These are phyloP conservation scores for Microcos paniculata DNA, from an alignment of 345 rosid species.

Conservation along the genomic window DNA sequence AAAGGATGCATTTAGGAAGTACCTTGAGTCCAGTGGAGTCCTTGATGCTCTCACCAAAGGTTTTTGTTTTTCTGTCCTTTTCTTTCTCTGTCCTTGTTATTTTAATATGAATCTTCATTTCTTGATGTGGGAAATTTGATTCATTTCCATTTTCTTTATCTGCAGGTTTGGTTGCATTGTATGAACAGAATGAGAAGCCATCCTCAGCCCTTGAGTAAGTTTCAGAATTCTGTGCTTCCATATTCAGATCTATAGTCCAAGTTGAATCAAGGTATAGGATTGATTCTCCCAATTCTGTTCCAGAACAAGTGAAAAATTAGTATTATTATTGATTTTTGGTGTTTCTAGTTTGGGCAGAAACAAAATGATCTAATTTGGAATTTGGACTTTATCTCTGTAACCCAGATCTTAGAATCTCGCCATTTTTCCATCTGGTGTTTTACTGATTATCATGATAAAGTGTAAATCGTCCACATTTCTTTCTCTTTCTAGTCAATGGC, in stretches of 20 bases:
- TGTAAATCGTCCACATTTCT: not conserved
- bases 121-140: conserved; percentile 3
- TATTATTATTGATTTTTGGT: not conserved
- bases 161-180: conserved; percentile 78
- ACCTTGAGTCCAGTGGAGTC: conserved; percentile 79
- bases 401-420: not conserved
- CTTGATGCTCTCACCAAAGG: conserved; percentile 88
- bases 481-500: not conserved
- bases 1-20: conserved; percentile 89
- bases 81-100: not conserved
- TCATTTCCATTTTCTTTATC: conserved; percentile 11
- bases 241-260: not conserved
- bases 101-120: not conserved
- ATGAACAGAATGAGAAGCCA: conserved; percentile 93
- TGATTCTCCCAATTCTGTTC: not conserved
- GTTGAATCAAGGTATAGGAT: not conserved
- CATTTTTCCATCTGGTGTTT: not conserved
- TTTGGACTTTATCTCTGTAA: not conserved
- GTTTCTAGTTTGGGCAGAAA: not conserved
- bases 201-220: conserved; percentile 92
- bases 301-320: not conserved
- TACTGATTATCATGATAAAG: no score
- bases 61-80: conserved; percentile 13
- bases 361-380: not conserved
- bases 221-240: not conserved